Evolutionary conservation across 352 stramenopile species (phyloP), one percentile per base, ranked within the genome.

Genomic region (Globisporangium cylindrosporum): DNA sequence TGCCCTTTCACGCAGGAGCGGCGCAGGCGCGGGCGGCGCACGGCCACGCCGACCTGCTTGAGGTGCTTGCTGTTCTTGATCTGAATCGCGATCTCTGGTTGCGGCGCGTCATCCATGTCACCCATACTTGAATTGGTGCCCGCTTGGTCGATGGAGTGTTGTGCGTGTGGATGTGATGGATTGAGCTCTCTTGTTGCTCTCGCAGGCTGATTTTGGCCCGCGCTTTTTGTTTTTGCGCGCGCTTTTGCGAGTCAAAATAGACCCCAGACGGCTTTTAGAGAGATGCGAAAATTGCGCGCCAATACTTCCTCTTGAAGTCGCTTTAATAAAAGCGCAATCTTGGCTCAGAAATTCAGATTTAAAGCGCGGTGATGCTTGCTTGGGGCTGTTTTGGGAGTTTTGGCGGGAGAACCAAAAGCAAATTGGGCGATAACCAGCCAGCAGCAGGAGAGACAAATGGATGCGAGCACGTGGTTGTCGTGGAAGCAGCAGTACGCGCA

Each of bases 51-150:
- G 20, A 96, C 77, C 46, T 93, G 84, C 74, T 94, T 96, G 34
- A 93, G 73, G 49, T 91, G 74, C 74, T 94, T 94, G 53, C 79
- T 80, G 71, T 88, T 91, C 43, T 81, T 81, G 69, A 96, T 90
- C 71, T 93, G 81, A 58, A 96, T 67, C 56, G 89, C 86, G 71
- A 96, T 82, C 71, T 93, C 79, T 0, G 82, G 72, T 73, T 82
- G 73, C 53, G 73, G 71, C 32, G 76, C 72, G 56, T 85, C 76
- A 27, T 89, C 79, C 25, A 57, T 29, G 60, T 88, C 76, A 38
- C 63, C 75, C 74, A 84, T 90, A 29, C 38, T 46, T 46, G 12
- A 46, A 18, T 70, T 5, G 56, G 51, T 59, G 6, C 43, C 41
- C 34, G 14, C 6, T 32, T 6, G 29, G 29, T 32, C 29, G 29